Percentiles rank a stretch among this genome's conserved stretches.
These are phyloP conservation scores for Teratosphaeria pseudoeucalypti DNA, from an alignment of 2,329 filamentous ascomycete species.

Conservation along the genomic window DNA sequence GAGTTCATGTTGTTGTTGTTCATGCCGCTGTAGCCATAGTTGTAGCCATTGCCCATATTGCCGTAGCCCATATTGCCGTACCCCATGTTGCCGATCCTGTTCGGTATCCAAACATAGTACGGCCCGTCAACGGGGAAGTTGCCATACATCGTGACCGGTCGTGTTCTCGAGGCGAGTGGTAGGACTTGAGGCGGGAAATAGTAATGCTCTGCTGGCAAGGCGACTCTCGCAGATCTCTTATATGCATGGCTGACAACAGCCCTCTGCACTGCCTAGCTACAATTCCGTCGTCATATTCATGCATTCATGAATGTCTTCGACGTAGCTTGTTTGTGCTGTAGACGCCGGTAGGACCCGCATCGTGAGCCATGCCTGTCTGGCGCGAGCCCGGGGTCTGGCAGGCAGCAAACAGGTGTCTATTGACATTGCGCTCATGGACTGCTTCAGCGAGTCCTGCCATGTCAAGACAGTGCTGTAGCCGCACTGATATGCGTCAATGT, in stretches of 20 bases:
- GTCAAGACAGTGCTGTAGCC: background rate
- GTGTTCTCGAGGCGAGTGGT: background rate
- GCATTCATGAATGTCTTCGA: background rate
- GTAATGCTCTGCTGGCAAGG: background rate
- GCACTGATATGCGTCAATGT: background rate
- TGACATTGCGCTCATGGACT: background rate
- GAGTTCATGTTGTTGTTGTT: background rate
- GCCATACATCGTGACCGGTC: background rate
- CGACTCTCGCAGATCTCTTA: background rate
- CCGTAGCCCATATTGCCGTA: background rate
- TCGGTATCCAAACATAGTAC: background rate
- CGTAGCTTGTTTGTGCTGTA: background rate
- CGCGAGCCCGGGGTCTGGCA: background rate
- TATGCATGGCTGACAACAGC: background rate
- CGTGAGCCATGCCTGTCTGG: background rate
- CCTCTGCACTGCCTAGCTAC: background rate
- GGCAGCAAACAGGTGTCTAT: background rate
- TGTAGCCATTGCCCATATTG: background rate
- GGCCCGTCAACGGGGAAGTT: background rate
- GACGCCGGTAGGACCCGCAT: background rate
- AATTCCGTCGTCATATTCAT: background rate
- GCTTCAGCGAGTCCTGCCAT: background rate
- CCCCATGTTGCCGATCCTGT: background rate
- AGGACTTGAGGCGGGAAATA: background rate
- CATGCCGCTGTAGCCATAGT: background rate